Evolutionary conservation across 768 basidiomycete genomes (phyloP), one percentile per base, ranked within the genome.

Genomic region (Phanerochaete sordida): DNA sequence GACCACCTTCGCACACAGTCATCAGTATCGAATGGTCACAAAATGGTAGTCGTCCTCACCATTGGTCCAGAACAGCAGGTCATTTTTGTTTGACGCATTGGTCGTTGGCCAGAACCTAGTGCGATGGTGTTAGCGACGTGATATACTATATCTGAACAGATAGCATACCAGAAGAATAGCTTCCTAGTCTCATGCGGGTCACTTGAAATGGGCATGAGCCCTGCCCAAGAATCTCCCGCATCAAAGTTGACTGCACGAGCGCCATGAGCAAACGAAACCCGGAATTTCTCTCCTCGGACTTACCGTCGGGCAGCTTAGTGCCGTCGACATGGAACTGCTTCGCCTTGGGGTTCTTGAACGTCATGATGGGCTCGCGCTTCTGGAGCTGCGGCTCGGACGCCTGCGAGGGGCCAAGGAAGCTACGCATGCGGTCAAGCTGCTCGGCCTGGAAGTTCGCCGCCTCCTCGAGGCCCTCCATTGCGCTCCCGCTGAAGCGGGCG

Each of bases 1-100:
- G 88, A 1, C 88, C 87, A 31, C 88, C 88, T 71, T 33, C n/a
- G 2, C 4, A 7, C 1, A 35, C 13, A n/a, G 12, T 12, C n/a
- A 35, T 48, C 3, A 48, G n/a, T 3, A 49, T 37, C n/a, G 23
- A n/a, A 43, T 56, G 13, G 13, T 21, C 13, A 30, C 3, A 44
- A 16, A 8, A 45, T 39, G 47, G 44, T n/a, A 21, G 39, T 27
- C 8, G 26, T n/a, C 45, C 64, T 33, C 30, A 69, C 74, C 74
- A 39, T 75, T 75, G 5, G 73, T 74, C 74, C 74, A 73, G 59
- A 72, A 74, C 6, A 70, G 26, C 3, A 72, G 62, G 39, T 73
- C 70, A 13, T 66, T 69, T 2, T 64, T 66, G 52, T 73, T 66
- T 1, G 69, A 70, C 4, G 63, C 61, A 49, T 73, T 71, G 33